Base-by-base conservation (phyloP, 768 basidiomycete genomes). In the Mycena metata region DNA sequence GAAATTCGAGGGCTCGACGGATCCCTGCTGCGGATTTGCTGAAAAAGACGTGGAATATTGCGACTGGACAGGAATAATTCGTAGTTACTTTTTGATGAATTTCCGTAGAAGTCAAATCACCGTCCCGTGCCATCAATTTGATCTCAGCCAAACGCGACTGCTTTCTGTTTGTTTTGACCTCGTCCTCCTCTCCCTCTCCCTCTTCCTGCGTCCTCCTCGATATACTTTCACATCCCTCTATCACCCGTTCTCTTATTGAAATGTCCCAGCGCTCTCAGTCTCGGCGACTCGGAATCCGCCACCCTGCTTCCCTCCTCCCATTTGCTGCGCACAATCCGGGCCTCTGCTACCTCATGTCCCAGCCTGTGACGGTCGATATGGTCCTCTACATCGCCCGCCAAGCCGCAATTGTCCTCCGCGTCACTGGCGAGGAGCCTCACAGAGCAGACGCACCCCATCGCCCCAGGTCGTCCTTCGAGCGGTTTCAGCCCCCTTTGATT, bases 241-340 rank as follows among this genome's bases (percentile, higher is more conserved):
- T 70, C 66, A 70, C 69, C 70, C 72, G 67, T 71, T 73, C 67
- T 64, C 70, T 71, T 49, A 60, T 30, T 39, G 33, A 65, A 66
- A 69, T 69, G 69, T 73, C 70, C 61, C 72, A 66, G 57, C 70
- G 67, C 63, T 43, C 57, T 62, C 70, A 65, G 39, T n/a, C 49
- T 52, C 54, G 21, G 23, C 66, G 66, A 26, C 24, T 57, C 58
- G 58, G 62, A 67, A 66, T 26, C 35, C 81, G 84, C 66, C 90
- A 93, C 73, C 94, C 94, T 46, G 91, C 91, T 57, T 98, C 96
- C 30, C 93, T 98, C 74, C 77, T 96, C 60, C 92, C 92, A 69
- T 82, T 88, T 62, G 85, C 86, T 67, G 79, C 85, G 73, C 97
- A 98, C 84, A 90, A 95, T 81, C 91, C 91, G 24, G 88, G 88